A percentile compares a stretch with the other conserved stretches of the same genome.
Conservation (phyloP, 108 stramenopile species). For the Bacterosira constricta region DNA sequence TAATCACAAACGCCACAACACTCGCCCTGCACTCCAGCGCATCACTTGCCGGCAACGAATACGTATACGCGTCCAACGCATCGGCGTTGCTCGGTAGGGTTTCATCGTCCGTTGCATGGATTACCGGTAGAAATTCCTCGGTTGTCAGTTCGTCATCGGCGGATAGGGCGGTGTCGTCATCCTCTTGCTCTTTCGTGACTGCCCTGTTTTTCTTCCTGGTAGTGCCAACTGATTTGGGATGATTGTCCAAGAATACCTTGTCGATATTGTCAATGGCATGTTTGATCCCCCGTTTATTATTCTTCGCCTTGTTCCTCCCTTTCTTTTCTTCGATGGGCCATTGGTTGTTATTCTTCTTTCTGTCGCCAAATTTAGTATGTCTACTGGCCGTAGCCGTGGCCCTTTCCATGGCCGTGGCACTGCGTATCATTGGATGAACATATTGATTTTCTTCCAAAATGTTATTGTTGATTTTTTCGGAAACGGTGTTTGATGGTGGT, state of each 20-base stretch:
- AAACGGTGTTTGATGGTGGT: too few relatives aligned
- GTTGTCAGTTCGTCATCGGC: neutral
- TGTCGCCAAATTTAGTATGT: too few relatives aligned
- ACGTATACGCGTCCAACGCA: conserved; percentile 29
- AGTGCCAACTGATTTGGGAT: neutral
- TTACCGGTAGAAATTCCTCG: conserved; percentile 6
- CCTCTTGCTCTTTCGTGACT: neutral
- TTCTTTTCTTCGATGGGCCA: neutral
- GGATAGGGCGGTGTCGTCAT: neutral
- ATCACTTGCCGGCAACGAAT: conserved; percentile 54
- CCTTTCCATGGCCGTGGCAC: too few relatives aligned
- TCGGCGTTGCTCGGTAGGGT: conserved; percentile 31
- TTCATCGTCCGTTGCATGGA: conserved; percentile 21
- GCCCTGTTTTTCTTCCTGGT: neutral
- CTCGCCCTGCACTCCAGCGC: conserved; percentile 71
- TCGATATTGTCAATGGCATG: conserved; percentile 41
- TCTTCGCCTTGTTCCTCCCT: neutral
- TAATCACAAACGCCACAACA: conserved; percentile 84
- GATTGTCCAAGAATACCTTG: conserved; percentile 22
- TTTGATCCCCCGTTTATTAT: conserved; percentile 3
- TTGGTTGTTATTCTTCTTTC: too few relatives aligned
- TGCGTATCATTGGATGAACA: too few relatives aligned
- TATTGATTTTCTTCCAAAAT: too few relatives aligned
- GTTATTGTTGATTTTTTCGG: too few relatives aligned
- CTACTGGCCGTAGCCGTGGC: too few relatives aligned